Evolutionary conservation across 192 early-diverging fungal species (phyloP).

Genomic region (Gamsiella multidivaricata): DNA sequence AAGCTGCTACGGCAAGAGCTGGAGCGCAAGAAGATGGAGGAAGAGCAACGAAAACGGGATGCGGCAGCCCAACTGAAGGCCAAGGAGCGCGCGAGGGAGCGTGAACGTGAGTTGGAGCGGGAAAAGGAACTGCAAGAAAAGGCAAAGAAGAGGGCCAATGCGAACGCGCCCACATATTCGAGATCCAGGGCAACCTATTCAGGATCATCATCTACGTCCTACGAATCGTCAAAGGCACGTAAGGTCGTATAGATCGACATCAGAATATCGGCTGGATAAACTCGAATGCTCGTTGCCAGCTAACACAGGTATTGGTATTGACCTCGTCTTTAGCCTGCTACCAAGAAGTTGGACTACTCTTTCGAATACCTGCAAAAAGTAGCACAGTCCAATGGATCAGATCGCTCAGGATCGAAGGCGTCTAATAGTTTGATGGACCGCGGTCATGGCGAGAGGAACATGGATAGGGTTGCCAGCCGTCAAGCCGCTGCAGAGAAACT

Average conservation of each 20-base stretch:
- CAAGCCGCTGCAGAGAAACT: slow-evolving; percentile 37
- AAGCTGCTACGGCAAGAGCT: slow-evolving; percentile 30
- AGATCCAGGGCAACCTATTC: slow-evolving; percentile 26
- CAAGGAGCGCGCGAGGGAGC: slow-evolving; percentile 43
- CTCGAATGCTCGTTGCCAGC: no score
- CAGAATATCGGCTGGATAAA: no score
- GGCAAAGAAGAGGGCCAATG: slow-evolving; percentile 7
- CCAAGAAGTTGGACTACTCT: slow-evolving; percentile 31
- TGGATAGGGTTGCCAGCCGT: slow-evolving; percentile 6
- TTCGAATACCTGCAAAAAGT: slow-evolving; percentile 45
- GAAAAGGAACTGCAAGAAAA: slow-evolving; percentile 29
- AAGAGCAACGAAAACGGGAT: slow-evolving; percentile 33
- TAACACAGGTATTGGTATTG: no score
- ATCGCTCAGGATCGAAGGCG: neutral
- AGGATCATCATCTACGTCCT: slow-evolving; percentile 13
- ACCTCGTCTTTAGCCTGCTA: slow-evolving; percentile 1
- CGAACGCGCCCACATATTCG: slow-evolving; percentile 41
- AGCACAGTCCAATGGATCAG: slow-evolving; percentile 10
- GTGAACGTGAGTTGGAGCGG: slow-evolving; percentile 31
- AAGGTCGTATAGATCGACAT: neutral
- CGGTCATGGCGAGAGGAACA: neutral
- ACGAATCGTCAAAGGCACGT: slow-evolving; percentile 31
- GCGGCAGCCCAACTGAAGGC: slow-evolving; percentile 25
- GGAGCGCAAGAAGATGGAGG: slow-evolving; percentile 35
- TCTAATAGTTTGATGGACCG: slow-evolving; percentile 21